Evolutionary conservation across 1,284 basidiomycete genomes (phyloP).

Genomic region (Austroboletus niveus): DNA sequence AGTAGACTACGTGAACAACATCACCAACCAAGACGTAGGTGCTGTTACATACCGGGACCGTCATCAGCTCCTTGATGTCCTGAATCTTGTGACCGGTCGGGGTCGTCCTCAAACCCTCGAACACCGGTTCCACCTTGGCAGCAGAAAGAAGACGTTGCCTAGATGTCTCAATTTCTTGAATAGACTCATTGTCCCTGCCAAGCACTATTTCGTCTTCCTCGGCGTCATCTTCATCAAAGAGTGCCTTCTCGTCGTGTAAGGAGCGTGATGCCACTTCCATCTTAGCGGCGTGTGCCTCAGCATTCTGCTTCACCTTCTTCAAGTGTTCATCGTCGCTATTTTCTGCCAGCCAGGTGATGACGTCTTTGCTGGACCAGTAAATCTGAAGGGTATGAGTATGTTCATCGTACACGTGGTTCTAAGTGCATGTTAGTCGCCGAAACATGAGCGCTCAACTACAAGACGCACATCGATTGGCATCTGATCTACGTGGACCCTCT

Average conservation of each 20-base stretch:
- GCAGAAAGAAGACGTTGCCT: constrained; percentile 78
- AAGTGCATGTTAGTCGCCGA: constrained; percentile 6
- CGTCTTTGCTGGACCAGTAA: constrained; percentile 90
- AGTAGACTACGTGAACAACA: constrained; percentile 11
- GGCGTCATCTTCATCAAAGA: constrained; percentile 85
- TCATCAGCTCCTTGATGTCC: constrained; percentile 88
- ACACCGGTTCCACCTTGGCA: constrained; percentile 66
- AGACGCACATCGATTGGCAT: constrained; percentile 89
- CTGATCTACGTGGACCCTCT: constrained; percentile 97
- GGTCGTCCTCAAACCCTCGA: constrained; percentile 77
- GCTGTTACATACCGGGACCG: constrained; percentile 70
- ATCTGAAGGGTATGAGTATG: constrained; percentile 86
- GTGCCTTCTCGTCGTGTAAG: constrained; percentile 80
- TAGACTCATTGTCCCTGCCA: constrained; percentile 52
- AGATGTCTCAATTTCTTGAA: constrained; percentile 55
- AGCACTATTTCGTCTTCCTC: constrained; percentile 79
- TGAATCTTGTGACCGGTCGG: constrained; percentile 85
- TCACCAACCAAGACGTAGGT: background rate
- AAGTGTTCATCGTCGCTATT: constrained; percentile 93
- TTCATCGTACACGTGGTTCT: constrained; percentile 95
- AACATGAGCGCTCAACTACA: background rate
- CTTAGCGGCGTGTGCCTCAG: constrained; percentile 79
- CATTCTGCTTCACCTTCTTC: constrained; percentile 87
- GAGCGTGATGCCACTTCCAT: constrained; percentile 83
- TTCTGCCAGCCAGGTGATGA: constrained; percentile 92